Evolutionary conservation across 805 yeast species (phyloP), one percentile per base, ranked within the genome.

Genomic region (Ogataea parapolymorpha): DNA sequence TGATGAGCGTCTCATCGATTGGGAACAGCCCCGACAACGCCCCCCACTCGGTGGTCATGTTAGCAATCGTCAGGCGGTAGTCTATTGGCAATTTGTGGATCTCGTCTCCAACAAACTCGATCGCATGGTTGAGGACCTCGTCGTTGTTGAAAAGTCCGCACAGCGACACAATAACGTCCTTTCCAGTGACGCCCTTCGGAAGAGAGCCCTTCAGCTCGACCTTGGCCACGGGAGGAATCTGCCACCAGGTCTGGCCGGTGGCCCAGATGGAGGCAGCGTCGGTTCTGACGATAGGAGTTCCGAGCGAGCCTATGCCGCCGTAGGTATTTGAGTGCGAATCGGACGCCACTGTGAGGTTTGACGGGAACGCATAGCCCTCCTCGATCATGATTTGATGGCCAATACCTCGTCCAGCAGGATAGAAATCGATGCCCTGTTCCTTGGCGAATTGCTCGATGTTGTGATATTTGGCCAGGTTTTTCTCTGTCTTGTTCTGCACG

Each of bases 211-310:
- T 71, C 41, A 93, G 74, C 62, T 87, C 95, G 8, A 93, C 98
- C 56, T 81, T 79, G 26, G 98, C 99, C 17, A 93, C 98, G 0
- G 99, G 98, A 3, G 99, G 99, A 41, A 93, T 87, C 76, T 95
- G 99, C 99, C 99, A 93, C 99, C 99, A 93, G 3, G 99, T 93
- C 68, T 89, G 95, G 29, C 98, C 98, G 0, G 99, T 93, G 10
- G 99, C 98, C 99, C 99, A 93, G 51, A 93, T 91, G 8, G 97
- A 80, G 4, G 99, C 99, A 16, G 98, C 99, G 66, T 93, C 99
- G 0, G 99, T 93, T 66, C 99, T 79, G 42, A 93, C 99, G 41
- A 93, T 85, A 8, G 99, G 98, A 3, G 99, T 95, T 38, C 99
- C 99, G 43, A 93, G 70, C 16, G 95, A 72, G 14, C 98, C 98